Conservation (phyloP, 352 stramenopile species). For the Globisporangium barbulae region DNA sequence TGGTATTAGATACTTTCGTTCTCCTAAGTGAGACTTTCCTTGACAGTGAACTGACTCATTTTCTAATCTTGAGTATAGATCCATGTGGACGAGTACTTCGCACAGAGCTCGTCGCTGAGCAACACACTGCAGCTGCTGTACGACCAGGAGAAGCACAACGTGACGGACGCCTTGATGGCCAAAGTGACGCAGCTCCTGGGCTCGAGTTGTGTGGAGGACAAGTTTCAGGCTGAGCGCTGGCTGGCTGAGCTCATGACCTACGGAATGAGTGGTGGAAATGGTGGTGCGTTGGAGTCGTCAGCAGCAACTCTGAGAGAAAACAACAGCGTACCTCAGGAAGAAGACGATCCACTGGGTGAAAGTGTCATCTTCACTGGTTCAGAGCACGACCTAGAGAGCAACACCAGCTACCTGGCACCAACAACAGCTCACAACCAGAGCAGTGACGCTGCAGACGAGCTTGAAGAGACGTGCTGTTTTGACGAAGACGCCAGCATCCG, state of each 20-base stretch:
- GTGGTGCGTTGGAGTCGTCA: neutral
- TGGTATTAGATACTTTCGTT: neutral
- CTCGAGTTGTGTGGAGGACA: conserved; percentile 29
- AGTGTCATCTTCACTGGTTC: conserved; percentile 13
- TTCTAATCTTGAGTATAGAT: conserved; percentile 1
- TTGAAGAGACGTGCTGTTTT: conserved; percentile 49
- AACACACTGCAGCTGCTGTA: conserved; percentile 25
- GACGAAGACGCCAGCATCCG: conserved; percentile 39
- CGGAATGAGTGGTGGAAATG: conserved; percentile 4
- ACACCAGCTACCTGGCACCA: neutral
- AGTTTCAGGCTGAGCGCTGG: conserved; percentile 46
- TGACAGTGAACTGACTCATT: neutral
- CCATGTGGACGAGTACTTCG: conserved; percentile 48
- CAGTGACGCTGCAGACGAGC: conserved; percentile 19
- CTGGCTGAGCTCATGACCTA: conserved; percentile 44
- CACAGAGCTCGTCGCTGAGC: conserved; percentile 29
- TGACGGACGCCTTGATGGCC: conserved; percentile 25
- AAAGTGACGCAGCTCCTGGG: conserved; percentile 29
- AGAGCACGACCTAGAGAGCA: conserved; percentile 3
- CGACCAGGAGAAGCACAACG: conserved; percentile 15
- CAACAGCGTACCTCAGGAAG: neutral
- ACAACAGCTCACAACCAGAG: neutral
- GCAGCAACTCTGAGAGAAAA: neutral
- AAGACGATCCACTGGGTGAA: conserved; percentile 10
- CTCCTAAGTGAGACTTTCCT: neutral